These are phyloP conservation scores for Pyrenophora teres DNA, from an alignment of 2,329 filamentous ascomycete genomes.

Conservation along the genomic window DNA sequence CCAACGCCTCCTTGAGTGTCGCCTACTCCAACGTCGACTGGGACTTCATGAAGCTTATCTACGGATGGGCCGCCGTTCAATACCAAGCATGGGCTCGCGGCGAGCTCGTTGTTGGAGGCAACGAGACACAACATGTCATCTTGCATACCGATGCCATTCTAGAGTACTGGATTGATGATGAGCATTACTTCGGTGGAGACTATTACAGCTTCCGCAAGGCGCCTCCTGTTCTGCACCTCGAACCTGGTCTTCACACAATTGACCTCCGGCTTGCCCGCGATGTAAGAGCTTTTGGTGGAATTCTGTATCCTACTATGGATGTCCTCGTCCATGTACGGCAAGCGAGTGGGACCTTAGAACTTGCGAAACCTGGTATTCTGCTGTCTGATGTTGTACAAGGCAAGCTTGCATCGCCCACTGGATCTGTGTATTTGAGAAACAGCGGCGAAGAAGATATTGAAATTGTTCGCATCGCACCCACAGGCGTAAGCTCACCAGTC, in stretches of 20 bases:
- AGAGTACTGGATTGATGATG: constrained; percentile 59
- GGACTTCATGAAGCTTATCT: constrained; percentile 57
- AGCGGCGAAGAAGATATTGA: constrained; percentile 43
- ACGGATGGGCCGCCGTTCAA: constrained; percentile 64
- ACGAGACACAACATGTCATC: constrained; percentile 43
- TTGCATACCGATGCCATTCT: constrained; percentile 56
- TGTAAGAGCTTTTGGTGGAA: constrained; percentile 61
- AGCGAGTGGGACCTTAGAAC: constrained; percentile 35
- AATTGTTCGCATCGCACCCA: constrained; percentile 41
- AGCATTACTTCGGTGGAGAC: constrained; percentile 62
- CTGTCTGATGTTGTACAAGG: constrained; percentile 59
- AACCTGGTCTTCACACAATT: constrained; percentile 56
- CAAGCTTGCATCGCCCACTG: constrained; percentile 53
- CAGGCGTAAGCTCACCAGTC: constrained; percentile 13
- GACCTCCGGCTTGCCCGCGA: constrained; percentile 61
- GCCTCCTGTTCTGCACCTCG: constrained; percentile 56
- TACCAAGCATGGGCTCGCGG: constrained; percentile 64
- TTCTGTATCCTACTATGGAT: constrained; percentile 53
- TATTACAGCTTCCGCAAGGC: constrained; percentile 58
- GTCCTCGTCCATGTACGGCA: constrained; percentile 40
- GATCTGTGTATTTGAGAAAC: constrained; percentile 58
- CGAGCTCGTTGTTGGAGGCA: constrained; percentile 48
- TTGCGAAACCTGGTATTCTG: constrained; percentile 47
- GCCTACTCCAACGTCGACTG: constrained; percentile 59
- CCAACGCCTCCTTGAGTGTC: constrained; percentile 51